Evolutionary conservation across 2,329 filamentous ascomycete species (phyloP).

Genomic region (Knufia petricola): DNA sequence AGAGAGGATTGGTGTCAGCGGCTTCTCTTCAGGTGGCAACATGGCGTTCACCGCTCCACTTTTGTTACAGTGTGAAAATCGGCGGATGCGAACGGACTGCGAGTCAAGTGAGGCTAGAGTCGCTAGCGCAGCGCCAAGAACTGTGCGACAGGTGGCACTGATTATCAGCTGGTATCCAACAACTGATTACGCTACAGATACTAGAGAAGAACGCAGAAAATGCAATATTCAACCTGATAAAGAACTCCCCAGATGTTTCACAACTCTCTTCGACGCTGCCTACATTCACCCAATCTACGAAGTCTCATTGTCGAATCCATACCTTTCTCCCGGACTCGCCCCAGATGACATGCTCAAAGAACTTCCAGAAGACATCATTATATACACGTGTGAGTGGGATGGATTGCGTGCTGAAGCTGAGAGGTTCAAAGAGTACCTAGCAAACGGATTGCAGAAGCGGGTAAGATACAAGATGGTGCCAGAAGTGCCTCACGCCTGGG

Average conservation of each 20-base stretch:
- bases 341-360: slow-evolving; percentile 2
- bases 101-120: background rate
- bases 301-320: slow-evolving; percentile 2
- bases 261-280: slow-evolving; percentile 2
- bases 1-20: slow-evolving; percentile 6
- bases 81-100: slow-evolving; percentile 3
- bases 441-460: slow-evolving; percentile 2
- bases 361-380: background rate
- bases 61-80: slow-evolving; percentile 6
- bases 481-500: slow-evolving; percentile 1
- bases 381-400: slow-evolving; percentile 3
- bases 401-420: slow-evolving; percentile 3
- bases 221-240: slow-evolving; percentile 7
- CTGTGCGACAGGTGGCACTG: slow-evolving; percentile 2
- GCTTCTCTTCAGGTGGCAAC: slow-evolving; percentile 7
- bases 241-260: background rate
- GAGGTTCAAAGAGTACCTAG: slow-evolving; percentile 2
- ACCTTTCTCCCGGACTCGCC: background rate
- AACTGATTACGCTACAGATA: slow-evolving; percentile 3
- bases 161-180: slow-evolving; percentile 7
- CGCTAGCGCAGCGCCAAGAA: slow-evolving; percentile 7
- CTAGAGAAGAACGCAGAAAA: slow-evolving; percentile 7
- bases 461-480: slow-evolving; percentile 2
- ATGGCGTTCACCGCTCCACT: slow-evolving; percentile 4
- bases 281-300: slow-evolving; percentile 1